Evolutionary conservation across 2,329 filamentous ascomycete genomes (phyloP), one percentile per base, ranked within the genome.

Genomic region (Aureobasidium pullulans): DNA sequence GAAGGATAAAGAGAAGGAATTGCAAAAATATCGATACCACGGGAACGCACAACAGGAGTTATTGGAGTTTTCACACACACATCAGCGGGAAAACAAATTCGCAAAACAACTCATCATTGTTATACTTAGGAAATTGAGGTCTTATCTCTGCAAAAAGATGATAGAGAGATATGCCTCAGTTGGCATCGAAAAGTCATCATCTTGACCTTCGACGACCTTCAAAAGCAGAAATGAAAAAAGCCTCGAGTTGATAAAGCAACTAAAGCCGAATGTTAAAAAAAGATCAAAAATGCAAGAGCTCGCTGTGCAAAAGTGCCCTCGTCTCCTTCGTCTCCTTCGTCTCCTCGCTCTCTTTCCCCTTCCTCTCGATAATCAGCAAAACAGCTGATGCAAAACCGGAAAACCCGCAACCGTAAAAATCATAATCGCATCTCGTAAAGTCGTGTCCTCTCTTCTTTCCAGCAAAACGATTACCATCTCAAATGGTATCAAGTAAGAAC

Each of bases 1-100:
- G 7, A 23, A 9, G 19, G 19, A 19, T 19, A 19, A 19, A 19
- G 19, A 19, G 19, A 19, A 19, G 19, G 19, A 19, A 19, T 34
- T 48, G 23, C 9, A 23, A 32, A 13, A 42, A 28, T 29, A 8
- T 56, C 15, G 54, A 58, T 61, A 52, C 52, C 53, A 44, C 39
- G 42, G 54, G 54, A 32, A 40, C 39, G n/a, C 10, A 39, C 23
- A 39, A 50, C 2, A 34, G 39, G 53, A 39, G 34, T 31, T 56
- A 40, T 15, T 11, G 54, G 54, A 57, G 54, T 48, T 57, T 39
- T 57, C 4, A 23, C 23, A 23, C 3, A 23, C 23, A 23, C 23
- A 23, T 23, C 23, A 23, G 23, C 2, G 23, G 23, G 3, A 23
- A 0, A 23, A 2, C 2, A 23, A 23, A 23, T 23, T 23, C 23